Evolutionary conservation across 805 yeast species (phyloP).

Genomic region (Tetrapisispora namnaoensis): DNA sequence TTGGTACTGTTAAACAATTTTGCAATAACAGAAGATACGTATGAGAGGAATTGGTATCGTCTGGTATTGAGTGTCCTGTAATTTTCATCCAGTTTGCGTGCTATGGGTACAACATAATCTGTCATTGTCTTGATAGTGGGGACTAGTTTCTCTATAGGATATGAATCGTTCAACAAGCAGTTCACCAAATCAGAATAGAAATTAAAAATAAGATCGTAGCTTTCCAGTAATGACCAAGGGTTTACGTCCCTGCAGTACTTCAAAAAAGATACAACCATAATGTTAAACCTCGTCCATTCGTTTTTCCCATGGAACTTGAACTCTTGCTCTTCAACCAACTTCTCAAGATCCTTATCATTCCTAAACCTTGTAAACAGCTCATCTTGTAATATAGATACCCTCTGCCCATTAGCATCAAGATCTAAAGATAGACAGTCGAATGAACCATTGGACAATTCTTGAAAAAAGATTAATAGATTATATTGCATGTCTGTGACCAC

Average conservation of each 20-base stretch:
- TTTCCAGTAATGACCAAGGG: conserved; percentile 40
- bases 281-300: conserved; percentile 32
- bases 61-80: conserved; percentile 10
- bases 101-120: conserved; percentile 29
- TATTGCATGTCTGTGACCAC: not conserved
- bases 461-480: conserved; percentile 12
- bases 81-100: conserved; percentile 17
- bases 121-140: conserved; percentile 20
- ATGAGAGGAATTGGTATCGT: conserved; percentile 34
- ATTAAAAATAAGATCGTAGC: conserved; percentile 39
- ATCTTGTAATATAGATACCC: conserved; percentile 31
- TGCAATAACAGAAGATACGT: conserved; percentile 44
- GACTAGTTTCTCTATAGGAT: conserved; percentile 28
- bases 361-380: conserved; percentile 6
- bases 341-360: conserved; percentile 10
- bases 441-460: conserved; percentile 11
- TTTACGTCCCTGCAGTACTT: conserved; percentile 39
- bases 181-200: conserved; percentile 39
- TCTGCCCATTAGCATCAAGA: conserved; percentile 22
- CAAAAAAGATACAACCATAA: conserved; percentile 39
- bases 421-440: conserved; percentile 23
- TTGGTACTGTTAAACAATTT: conserved; percentile 53
- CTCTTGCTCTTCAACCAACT: conserved; percentile 10
- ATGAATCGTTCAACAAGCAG: conserved; percentile 33
- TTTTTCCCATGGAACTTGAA: conserved; percentile 11